Percentiles rank a stretch among this genome's conserved stretches.
Evolutionary conservation across 2,329 filamentous ascomycete genomes (phyloP).

Genomic region (Phyllosticta citrichinensis): DNA sequence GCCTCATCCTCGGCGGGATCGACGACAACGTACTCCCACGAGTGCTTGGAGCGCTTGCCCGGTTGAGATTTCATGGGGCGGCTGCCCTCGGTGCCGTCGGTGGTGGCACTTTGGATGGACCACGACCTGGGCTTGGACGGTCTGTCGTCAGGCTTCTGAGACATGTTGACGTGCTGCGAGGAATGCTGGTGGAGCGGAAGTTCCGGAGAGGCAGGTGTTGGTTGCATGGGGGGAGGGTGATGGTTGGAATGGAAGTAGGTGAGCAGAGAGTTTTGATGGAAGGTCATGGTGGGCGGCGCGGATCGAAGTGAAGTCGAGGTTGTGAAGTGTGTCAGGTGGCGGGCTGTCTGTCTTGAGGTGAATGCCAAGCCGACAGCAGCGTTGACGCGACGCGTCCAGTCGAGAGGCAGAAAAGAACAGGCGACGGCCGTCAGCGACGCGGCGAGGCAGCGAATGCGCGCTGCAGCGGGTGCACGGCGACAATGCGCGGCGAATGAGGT

Average conservation of each 20-base stretch:
- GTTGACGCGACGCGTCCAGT: constrained; percentile 5
- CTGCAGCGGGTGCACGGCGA: not conserved
- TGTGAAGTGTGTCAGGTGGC: constrained; percentile 7
- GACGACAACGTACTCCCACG: constrained; percentile 6
- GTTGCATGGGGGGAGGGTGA: not conserved
- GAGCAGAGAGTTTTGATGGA: constrained; percentile 5
- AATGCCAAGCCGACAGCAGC: constrained; percentile 8
- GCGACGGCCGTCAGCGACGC: not conserved
- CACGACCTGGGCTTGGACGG: constrained; percentile 1
- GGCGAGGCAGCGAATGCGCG: not conserved
- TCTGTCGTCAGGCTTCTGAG: not conserved
- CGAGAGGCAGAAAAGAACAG: not conserved
- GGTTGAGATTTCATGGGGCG: not conserved
- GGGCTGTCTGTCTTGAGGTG: constrained; percentile 1
- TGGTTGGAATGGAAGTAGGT: constrained; percentile 4
- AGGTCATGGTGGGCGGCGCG: not conserved
- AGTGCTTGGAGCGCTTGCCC: constrained; percentile 7
- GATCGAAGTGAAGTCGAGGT: constrained; percentile 6
- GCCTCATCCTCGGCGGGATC: constrained; percentile 8
- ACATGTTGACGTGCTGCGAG: constrained; percentile 1
- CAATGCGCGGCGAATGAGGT: not conserved
- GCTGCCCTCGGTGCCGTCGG: not conserved
- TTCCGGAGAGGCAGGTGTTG: not conserved
- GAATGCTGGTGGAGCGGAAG: constrained; percentile 4
- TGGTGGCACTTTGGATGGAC: constrained; percentile 4